Conservation (phyloP, 495 filamentous ascomycete genomes). For the Aspergillus biplanus region DNA sequence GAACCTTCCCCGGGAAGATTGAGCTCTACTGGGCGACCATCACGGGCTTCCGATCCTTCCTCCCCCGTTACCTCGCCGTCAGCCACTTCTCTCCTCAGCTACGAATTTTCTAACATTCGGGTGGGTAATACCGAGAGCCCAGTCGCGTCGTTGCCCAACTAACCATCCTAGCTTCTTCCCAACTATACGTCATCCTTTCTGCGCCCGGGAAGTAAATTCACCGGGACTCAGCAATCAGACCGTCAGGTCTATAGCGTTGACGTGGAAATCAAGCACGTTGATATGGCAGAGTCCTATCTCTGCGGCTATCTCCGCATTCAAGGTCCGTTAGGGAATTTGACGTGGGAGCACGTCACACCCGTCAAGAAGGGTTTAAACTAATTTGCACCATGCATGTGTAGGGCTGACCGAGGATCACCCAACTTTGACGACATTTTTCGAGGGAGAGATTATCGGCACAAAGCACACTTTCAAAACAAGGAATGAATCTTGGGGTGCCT, state of each 20-base stretch:
- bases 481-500: conserved; percentile 88
- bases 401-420: conserved; percentile 95
- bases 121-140: conserved; percentile 44
- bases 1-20: conserved; percentile 39
- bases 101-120: conserved; percentile 68
- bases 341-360: neutral
- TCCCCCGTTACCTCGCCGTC: conserved; percentile 39
- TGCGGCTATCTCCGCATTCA: conserved; percentile 96
- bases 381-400: conserved; percentile 36
- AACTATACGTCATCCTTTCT: conserved; percentile 78
- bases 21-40: conserved; percentile 38
- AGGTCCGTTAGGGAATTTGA: conserved; percentile 58
- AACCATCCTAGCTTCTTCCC: conserved; percentile 44
- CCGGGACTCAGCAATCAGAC: conserved; percentile 89
- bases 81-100: conserved; percentile 56
- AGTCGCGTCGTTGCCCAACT: conserved; percentile 18
- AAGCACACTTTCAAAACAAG: conserved; percentile 93
- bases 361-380: conserved; percentile 18
- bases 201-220: conserved; percentile 84
- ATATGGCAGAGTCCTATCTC: conserved; percentile 91
- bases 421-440: conserved; percentile 95
- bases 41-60: conserved; percentile 33
- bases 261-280: conserved; percentile 95
- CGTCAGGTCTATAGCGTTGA: conserved; percentile 91
- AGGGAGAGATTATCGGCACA: conserved; percentile 95